Conservation (phyloP, 495 filamentous ascomycete species). For the Aspergillus leporis region DNA sequence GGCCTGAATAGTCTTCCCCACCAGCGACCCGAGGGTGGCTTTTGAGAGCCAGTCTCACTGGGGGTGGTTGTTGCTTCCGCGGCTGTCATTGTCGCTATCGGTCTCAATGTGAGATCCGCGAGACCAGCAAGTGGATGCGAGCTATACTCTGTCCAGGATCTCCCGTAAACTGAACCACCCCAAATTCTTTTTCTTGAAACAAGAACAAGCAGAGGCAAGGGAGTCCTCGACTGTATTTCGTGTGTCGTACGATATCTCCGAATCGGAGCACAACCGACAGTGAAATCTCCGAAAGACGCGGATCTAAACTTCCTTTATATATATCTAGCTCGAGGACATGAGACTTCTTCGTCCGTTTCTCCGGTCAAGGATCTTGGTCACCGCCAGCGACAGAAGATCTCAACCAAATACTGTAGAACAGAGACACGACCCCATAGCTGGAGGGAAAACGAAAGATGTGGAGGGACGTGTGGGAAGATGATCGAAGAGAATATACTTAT, state of each 20-base stretch:
- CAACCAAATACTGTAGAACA: neutral
- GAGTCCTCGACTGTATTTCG: neutral
- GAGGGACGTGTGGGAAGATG: neutral
- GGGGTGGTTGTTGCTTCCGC: neutral
- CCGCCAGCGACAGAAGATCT: neutral
- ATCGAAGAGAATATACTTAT: neutral
- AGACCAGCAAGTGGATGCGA: neutral
- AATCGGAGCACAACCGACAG: neutral
- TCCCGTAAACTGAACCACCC: neutral
- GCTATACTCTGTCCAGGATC: neutral
- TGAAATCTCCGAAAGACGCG: neutral
- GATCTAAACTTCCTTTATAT: neutral
- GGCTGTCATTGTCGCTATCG: neutral
- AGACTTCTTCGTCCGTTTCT: neutral
- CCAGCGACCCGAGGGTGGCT: slow-evolving; percentile 1
- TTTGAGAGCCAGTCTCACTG: neutral
- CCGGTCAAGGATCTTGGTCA: neutral
- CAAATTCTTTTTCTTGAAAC: too few relatives aligned
- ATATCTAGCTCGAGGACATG: neutral
- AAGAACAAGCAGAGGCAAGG: neutral
- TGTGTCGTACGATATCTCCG: neutral
- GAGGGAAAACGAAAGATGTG: neutral
- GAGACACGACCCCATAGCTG: neutral
- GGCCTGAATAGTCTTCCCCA: slow-evolving; percentile 9
- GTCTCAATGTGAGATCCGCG: neutral